phyloP scores from a whole-genome alignment of 345 rosid genomes.

The Turritis glabra region DNA sequence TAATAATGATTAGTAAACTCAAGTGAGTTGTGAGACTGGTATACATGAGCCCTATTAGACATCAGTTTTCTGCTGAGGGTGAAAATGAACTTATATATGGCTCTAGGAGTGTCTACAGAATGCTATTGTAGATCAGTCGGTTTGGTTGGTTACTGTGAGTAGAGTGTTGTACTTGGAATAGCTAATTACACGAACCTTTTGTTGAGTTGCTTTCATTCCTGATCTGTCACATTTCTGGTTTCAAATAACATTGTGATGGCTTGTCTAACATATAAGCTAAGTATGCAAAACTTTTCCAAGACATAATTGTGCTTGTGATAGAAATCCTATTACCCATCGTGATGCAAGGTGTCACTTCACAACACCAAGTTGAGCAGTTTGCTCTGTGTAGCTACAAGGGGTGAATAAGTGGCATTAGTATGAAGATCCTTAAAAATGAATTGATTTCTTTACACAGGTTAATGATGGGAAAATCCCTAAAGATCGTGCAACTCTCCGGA shows the following conservation, averaged over 20 bases:
- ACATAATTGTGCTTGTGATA: background rate
- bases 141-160: conserved; percentile 1
- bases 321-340: background rate
- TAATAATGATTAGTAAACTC: background rate
- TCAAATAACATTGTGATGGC: background rate
- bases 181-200: background rate
- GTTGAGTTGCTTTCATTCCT: conserved; percentile 12
- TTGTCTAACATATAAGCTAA: background rate
- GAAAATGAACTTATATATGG: background rate
- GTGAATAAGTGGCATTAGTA: background rate
- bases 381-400: background rate
- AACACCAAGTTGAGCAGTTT: background rate
- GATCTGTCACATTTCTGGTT: conserved; percentile 8
- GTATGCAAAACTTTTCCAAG: background rate
- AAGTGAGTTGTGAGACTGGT: conserved; percentile 2
- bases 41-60: background rate
- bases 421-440: background rate
- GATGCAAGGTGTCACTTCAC: background rate
- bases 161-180: background rate
- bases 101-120: conserved; percentile 1
- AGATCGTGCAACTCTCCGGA: conserved; percentile 64
- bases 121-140: background rate
- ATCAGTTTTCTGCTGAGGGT: background rate
- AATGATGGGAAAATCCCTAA: conserved; percentile 81
- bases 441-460: conserved; percentile 48